These are phyloP conservation scores for Rhipidocladum racemiflorum DNA, from an alignment of 176 grass and related monocot genomes.

Conservation along the genomic window DNA sequence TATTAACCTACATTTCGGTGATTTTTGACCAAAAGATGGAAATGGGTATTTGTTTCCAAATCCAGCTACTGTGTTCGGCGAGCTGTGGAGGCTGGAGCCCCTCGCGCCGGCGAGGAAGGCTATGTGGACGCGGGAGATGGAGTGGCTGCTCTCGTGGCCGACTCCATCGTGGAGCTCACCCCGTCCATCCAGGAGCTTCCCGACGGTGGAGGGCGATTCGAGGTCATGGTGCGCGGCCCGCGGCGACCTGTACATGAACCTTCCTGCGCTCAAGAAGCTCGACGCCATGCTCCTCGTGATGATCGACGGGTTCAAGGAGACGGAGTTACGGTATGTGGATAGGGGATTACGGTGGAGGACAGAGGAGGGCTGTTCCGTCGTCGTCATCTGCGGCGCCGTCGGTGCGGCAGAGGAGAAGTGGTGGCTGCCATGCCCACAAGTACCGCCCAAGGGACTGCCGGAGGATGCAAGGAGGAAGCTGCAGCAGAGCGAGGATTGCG, in stretches of 20 bases:
- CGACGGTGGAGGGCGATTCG: slow-evolving; percentile 70
- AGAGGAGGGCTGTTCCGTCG: slow-evolving; percentile 51
- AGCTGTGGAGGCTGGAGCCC: slow-evolving; percentile 96
- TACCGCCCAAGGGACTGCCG: slow-evolving; percentile 70
- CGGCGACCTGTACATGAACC: slow-evolving; percentile 91
- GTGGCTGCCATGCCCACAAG: slow-evolving; percentile 88
- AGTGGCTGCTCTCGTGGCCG: slow-evolving; percentile 86
- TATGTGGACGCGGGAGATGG: slow-evolving; percentile 96
- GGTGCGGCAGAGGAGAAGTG: slow-evolving; percentile 95
- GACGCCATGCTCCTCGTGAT: slow-evolving; percentile 91
- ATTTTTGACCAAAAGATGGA: background rate
- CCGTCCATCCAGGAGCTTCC: slow-evolving; percentile 94
- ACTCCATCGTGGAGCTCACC: slow-evolving; percentile 89
- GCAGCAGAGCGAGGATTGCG: slow-evolving; percentile 87
- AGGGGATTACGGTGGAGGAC: slow-evolving; percentile 76
- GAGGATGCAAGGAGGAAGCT: slow-evolving; percentile 83
- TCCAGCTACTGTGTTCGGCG: slow-evolving; percentile 90
- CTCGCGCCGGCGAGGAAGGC: slow-evolving; percentile 77
- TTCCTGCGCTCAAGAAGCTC: slow-evolving; percentile 92
- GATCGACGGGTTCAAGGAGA: slow-evolving; percentile 79
- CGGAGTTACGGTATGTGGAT: slow-evolving; percentile 92
- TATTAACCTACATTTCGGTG: slow-evolving; percentile 15
- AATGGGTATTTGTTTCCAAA: background rate
- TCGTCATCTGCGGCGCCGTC: slow-evolving; percentile 59
- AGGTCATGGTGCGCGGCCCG: slow-evolving; percentile 89